These are phyloP conservation scores for Incumbomyces lentus DNA, from an alignment of 2,329 filamentous ascomycete species.

Conservation along the genomic window DNA sequence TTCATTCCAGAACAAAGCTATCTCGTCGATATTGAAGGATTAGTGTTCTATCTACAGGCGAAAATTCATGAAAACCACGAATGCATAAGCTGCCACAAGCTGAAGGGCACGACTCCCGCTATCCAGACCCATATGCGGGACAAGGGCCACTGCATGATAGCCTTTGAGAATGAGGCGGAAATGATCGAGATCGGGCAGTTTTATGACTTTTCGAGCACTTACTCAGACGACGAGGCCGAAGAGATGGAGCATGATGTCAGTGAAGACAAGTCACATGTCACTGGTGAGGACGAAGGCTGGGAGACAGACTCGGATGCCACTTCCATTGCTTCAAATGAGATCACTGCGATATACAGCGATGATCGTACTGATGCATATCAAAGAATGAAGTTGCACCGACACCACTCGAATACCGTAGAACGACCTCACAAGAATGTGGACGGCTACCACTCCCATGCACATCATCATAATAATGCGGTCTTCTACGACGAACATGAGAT, in stretches of 20 bases:
- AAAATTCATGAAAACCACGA: constrained; percentile 73
- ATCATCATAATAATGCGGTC: constrained; percentile 63
- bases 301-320: constrained; percentile 91
- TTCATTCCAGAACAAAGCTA: constrained; percentile 88
- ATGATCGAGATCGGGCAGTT: constrained; percentile 91
- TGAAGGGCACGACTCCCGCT: constrained; percentile 65
- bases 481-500: constrained; percentile 92
- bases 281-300: constrained; percentile 67
- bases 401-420: constrained; percentile 62
- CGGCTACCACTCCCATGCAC: constrained; percentile 72
- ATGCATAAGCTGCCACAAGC: constrained; percentile 79
- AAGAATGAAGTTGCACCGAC: constrained; percentile 59
- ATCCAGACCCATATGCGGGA: constrained; percentile 97
- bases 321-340: constrained; percentile 74
- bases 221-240: constrained; percentile 66
- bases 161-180: constrained; percentile 76
- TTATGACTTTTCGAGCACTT: constrained; percentile 94
- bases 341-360: constrained; percentile 68
- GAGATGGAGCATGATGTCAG: constrained; percentile 47
- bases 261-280: constrained; percentile 55
- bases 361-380: constrained; percentile 61
- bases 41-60: constrained; percentile 66
- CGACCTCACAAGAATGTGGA: constrained; percentile 64
- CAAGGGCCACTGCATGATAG: constrained; percentile 93
- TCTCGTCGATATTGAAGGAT: constrained; percentile 68